Conservation (phyloP, 495 filamentous ascomycete genomes). For the Tuber magnatum region DNA sequence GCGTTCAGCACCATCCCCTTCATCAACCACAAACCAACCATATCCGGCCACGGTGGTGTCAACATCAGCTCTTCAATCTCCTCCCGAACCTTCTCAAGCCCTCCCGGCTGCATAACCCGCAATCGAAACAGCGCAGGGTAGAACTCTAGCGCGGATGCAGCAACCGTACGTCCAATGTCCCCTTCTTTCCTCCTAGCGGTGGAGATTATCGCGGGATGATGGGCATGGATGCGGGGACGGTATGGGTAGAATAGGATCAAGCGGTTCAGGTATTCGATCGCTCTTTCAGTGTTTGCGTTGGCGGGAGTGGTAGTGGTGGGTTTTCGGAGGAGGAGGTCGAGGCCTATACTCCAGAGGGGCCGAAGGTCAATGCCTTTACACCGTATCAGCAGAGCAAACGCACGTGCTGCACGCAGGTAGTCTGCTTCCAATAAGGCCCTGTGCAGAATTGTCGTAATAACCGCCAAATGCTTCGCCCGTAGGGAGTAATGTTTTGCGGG, state of each 20-base stretch:
- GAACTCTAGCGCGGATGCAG: slow-evolving; percentile 27
- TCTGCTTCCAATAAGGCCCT: slow-evolving; percentile 25
- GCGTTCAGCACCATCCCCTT: slow-evolving; percentile 36
- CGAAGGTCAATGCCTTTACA: slow-evolving; percentile 31
- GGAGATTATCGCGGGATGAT: slow-evolving; percentile 18
- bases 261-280: slow-evolving; percentile 29
- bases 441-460: slow-evolving; percentile 32
- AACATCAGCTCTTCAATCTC: slow-evolving; percentile 54
- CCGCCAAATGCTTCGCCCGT: slow-evolving; percentile 21
- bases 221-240: slow-evolving; percentile 5
- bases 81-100: slow-evolving; percentile 44
- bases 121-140: slow-evolving; percentile 25
- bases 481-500: slow-evolving; percentile 13
- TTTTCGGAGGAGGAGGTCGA: slow-evolving; percentile 24
- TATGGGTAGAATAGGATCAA: slow-evolving; percentile 32
- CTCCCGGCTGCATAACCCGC: slow-evolving; percentile 23
- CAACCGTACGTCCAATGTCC: not conserved
- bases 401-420: slow-evolving; percentile 27
- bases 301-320: not conserved
- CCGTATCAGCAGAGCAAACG: slow-evolving; percentile 31
- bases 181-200: not conserved
- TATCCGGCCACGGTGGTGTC: slow-evolving; percentile 32
- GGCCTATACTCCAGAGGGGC: slow-evolving; percentile 26
- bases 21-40: slow-evolving; percentile 25
- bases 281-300: slow-evolving; percentile 10